Evolutionary conservation across 257 asterid species (phyloP), one percentile per base, ranked within the genome.

Genomic region (Solanum megistacrolobum): DNA sequence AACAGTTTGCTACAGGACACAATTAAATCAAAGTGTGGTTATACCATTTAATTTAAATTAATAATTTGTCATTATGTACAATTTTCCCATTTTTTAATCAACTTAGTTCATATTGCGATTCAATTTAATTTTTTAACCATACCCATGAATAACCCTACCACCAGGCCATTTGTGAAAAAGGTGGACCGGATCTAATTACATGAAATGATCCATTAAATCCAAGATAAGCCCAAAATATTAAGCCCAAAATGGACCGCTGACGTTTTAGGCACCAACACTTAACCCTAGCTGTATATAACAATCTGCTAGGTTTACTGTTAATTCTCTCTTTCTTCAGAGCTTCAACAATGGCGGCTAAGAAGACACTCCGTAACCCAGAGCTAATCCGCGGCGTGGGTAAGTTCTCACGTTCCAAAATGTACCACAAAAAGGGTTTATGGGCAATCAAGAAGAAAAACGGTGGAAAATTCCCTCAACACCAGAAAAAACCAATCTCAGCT

Each of bases 391-490:
- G 95, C 2, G 90, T 92, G 3, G 83, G 92, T 2, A 93, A 90
- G 36, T 13, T 69, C 23, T 89, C 92, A 6, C 92, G 93, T 32
- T 93, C 93, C 5, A 48, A 89, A 82, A 91, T 91, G 93, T 93
- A 91, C 91, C 94, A 89, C 87, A 91, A 91, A 88, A 91, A 93
- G 7, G 92, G 95, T 2, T 89, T 92, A 10, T 93, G 93, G 92
- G 95, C 94, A 1, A 92, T 93, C 89, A 93, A 93, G 74, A 93
- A 91, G 34, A 92, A 90, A 32, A 83, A 93, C 85, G 93, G 93
- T n/a, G 94, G 94, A 3, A 88, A 91, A 65, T 93, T 92, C 31
- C 95, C 92, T 62, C 89, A 72, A 12, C 94, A 91, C 68, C 88
- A 89, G 38, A 90, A 90, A 83, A 62, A 88, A 21, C 85, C 88